Conservation (phyloP, 164 flowering plant species). For the Magnolia changhungtana region DNA sequence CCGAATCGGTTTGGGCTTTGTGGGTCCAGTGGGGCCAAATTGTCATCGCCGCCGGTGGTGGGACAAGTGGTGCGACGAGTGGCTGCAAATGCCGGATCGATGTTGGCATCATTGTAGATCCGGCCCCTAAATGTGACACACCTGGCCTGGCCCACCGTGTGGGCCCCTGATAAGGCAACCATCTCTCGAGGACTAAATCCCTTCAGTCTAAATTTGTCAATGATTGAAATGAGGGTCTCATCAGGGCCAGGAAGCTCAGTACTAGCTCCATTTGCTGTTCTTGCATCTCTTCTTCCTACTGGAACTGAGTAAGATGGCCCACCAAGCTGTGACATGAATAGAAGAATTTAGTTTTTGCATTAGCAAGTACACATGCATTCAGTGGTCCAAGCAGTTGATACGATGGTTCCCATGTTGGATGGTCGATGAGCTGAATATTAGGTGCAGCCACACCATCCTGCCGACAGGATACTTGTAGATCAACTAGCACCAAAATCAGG, state of each 20-base stretch:
- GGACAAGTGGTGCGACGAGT: too few species aligned
- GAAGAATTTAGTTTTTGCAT: too few species aligned
- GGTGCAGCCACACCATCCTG: too few species aligned
- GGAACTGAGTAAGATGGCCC: conserved; percentile 37
- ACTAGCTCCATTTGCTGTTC: conserved; percentile 25
- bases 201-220: neutral
- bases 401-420: too few species aligned
- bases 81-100: too few species aligned
- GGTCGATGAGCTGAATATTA: neutral
- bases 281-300: conserved; percentile 47
- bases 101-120: too few species aligned
- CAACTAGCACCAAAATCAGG: neutral
- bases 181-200: neutral
- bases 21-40: too few species aligned
- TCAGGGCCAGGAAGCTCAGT: neutral
- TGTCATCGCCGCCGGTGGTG: too few species aligned
- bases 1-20: too few species aligned
- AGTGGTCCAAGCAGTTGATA: too few species aligned
- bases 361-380: neutral
- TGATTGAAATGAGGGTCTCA: neutral
- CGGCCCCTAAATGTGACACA: neutral
- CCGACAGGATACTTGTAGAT: neutral
- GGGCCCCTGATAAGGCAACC: neutral
- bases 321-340: conserved; percentile 26
- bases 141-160: neutral